phyloP scores from a whole-genome alignment of 2,329 filamentous ascomycete species.

The Magnaporthiopsis rhizophila region DNA sequence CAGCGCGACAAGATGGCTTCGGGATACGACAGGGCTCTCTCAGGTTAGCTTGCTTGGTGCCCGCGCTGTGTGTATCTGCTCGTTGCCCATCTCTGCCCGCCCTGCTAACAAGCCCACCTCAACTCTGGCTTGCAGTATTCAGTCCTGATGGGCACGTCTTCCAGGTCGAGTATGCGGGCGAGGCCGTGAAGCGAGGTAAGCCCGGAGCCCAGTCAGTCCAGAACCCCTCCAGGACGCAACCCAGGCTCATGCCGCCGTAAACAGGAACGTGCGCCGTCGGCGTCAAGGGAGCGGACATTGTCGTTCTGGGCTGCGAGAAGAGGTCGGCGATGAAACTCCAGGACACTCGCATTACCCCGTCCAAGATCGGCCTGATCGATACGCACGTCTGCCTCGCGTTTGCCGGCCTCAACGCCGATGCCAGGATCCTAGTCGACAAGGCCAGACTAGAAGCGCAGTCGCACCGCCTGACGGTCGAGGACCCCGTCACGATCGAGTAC shows the following conservation, averaged over 20 bases:
- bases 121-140: constrained; percentile 9
- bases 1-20: constrained; percentile 6
- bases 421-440: constrained; percentile 96
- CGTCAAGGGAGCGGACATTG: constrained; percentile 89
- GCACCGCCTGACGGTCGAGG: constrained; percentile 93
- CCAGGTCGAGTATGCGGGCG: constrained; percentile 98
- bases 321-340: constrained; percentile 98
- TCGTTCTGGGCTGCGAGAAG: constrained; percentile 97
- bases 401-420: constrained; percentile 94
- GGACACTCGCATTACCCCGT: constrained; percentile 97
- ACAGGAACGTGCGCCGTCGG: constrained; percentile 93
- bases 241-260: not conserved
- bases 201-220: constrained; percentile 7
- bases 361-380: constrained; percentile 90
- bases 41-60: constrained; percentile 57
- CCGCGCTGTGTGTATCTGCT: constrained; percentile 18
- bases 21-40: constrained; percentile 76
- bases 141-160: constrained; percentile 99
- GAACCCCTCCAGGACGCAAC: not conserved
- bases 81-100: not conserved
- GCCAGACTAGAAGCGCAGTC: constrained; percentile 95
- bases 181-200: constrained; percentile 94
- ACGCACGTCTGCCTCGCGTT: constrained; percentile 96
- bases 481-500: constrained; percentile 96
- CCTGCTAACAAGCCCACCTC: constrained; percentile 8